Conservation (phyloP, 2,329 filamentous ascomycete genomes). For the Bimuria novae-zelandiae region DNA sequence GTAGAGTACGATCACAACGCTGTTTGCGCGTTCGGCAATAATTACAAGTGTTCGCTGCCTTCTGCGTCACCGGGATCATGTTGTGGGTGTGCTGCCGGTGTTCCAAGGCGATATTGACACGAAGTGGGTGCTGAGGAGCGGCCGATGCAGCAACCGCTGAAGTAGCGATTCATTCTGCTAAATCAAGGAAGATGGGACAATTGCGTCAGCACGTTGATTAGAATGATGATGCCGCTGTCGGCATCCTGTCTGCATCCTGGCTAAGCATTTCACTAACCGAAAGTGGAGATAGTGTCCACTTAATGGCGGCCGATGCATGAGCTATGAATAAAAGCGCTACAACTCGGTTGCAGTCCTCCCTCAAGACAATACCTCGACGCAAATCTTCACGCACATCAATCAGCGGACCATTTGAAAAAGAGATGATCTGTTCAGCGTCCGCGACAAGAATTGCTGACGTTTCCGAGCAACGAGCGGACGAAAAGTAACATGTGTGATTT, state of each 20-base stretch:
- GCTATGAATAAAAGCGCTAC: too few species aligned
- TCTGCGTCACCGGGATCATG: conserved; percentile 16
- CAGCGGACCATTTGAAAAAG: too few species aligned
- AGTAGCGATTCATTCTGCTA: not conserved
- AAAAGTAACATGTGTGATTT: too few species aligned
- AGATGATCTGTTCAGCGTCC: too few species aligned
- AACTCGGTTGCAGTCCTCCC: too few species aligned
- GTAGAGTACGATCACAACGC: conserved; percentile 16
- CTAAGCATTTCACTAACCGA: not conserved
- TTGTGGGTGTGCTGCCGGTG: not conserved
- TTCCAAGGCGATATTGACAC: not conserved
- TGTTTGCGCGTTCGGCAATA: conserved; percentile 22
- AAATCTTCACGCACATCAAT: too few species aligned
- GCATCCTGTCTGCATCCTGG: not conserved
- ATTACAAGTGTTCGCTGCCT: conserved; percentile 19
- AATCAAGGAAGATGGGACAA: not conserved
- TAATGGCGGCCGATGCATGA: too few species aligned
- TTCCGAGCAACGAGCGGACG: too few species aligned
- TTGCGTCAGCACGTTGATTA: conserved; percentile 3
- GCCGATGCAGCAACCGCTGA: conserved; percentile 7
- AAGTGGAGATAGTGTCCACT: not conserved
- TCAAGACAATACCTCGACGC: too few species aligned
- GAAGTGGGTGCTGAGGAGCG: not conserved
- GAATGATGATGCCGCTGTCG: not conserved
- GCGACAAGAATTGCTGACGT: too few species aligned